Base-by-base conservation (phyloP, 768 basidiomycete genomes). In the Solioccasus polychromus region DNA sequence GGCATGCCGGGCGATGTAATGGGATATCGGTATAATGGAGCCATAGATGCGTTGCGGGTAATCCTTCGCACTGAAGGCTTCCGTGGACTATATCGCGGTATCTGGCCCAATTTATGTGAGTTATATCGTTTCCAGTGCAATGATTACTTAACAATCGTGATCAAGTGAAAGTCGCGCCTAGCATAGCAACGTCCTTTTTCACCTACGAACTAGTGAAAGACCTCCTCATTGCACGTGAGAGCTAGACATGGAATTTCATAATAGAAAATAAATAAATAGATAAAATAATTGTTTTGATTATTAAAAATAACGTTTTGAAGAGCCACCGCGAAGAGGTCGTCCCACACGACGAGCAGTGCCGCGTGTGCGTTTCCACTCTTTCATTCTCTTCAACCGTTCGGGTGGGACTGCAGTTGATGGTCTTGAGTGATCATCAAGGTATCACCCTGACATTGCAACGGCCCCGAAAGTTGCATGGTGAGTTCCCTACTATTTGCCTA, bases 71-170 rank as follows among this genome's bases (percentile, higher is more conserved):
- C 74, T 1, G 94, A 97, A 62, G 94, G 94, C 4, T 45, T 87
- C 10, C 64, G 61, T 35, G 91, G 91, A 31, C 63, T 94, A 56
- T 94, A 94, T 70, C 74, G 88, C 48, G 91, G 91, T 7, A 69
- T 93, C 23, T 92, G 90, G 91, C 88, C 89, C 10, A 92, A 92
- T 65, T 68, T 92, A 42, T 76, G 90, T 91, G 68, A 70, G 88
- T 54, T 48, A n/a, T n/a, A n/a, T n/a, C n/a, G n/a, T n/a, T n/a
- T n/a, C n/a, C n/a, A n/a, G n/a, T n/a, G n/a, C n/a, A n/a, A n/a
- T n/a, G n/a, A n/a, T n/a, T n/a, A n/a, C 45, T 41, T 45, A 31
- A 43, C 52, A 20, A 53, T 52, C 40, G 44, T 34, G 38, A 39
- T 35, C 47, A 64, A 91, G 89, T 92, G 50, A 92, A 92, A 63